Conservation (phyloP, 176 grass and related monocot genomes). For the Musa acuminata region DNA sequence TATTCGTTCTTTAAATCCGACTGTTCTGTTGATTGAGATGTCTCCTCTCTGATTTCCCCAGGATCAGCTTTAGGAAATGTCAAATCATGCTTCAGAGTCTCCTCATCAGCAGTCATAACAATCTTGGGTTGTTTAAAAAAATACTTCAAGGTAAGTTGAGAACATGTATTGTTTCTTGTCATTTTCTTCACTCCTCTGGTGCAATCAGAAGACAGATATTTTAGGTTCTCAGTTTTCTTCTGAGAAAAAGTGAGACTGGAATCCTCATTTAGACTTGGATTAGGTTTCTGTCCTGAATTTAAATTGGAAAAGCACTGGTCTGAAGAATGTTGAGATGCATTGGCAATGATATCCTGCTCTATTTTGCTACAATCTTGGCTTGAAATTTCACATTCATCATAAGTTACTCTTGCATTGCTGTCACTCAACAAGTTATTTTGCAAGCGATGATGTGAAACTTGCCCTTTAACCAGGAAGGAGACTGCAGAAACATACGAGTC, state of each 20-base stretch:
- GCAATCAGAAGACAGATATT: slow-evolving; percentile 19
- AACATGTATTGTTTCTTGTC: slow-evolving; percentile 35
- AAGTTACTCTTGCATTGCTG: slow-evolving; percentile 21
- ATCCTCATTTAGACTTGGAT: slow-evolving; percentile 28
- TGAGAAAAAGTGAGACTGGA: slow-evolving; percentile 1
- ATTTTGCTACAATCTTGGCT: slow-evolving; percentile 24
- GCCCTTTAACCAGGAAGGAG: slow-evolving; percentile 61
- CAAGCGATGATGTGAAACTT: slow-evolving; percentile 22
- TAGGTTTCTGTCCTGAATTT: slow-evolving; percentile 18
- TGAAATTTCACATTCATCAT: slow-evolving; percentile 24
- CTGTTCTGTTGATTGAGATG: neutral
- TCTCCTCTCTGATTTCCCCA: neutral
- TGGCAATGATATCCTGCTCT: slow-evolving; percentile 19
- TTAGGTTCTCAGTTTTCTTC: slow-evolving; percentile 23
- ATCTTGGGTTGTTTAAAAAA: slow-evolving; percentile 54
- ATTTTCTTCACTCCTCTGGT: slow-evolving; percentile 47
- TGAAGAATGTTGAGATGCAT: slow-evolving; percentile 24
- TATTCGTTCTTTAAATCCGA: neutral
- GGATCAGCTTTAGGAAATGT: slow-evolving; percentile 11
- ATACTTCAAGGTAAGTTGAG: slow-evolving; percentile 87
- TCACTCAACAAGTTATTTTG: slow-evolving; percentile 18
- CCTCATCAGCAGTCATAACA: slow-evolving; percentile 13
- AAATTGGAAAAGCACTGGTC: slow-evolving; percentile 25
- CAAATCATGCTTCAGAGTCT: neutral
- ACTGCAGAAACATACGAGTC: slow-evolving; percentile 34